Evolutionary conservation across 192 early-diverging fungal species (phyloP).

Genomic region (Mortierella alpina): DNA sequence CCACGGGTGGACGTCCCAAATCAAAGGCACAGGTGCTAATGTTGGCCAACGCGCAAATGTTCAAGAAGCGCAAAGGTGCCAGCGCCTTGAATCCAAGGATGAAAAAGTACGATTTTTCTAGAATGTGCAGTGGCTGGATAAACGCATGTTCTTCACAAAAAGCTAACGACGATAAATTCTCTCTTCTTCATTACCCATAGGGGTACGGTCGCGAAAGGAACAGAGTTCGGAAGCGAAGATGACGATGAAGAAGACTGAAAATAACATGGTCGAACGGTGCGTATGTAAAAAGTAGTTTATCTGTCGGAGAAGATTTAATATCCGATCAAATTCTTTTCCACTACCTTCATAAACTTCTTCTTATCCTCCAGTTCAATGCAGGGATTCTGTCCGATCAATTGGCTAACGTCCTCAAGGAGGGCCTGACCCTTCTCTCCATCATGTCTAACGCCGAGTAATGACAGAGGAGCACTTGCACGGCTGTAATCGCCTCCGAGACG

Average conservation of each 20-base stretch:
- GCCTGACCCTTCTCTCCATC: slow-evolving; percentile 8
- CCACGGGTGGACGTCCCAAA: slow-evolving; percentile 33
- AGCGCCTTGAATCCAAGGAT: slow-evolving; percentile 37
- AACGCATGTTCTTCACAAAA: neutral
- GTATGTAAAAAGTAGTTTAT: no score
- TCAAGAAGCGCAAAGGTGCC: slow-evolving; percentile 46
- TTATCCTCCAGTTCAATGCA: slow-evolving; percentile 53
- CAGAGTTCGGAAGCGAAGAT: slow-evolving; percentile 45
- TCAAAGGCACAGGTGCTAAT: slow-evolving; percentile 38
- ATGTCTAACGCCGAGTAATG: slow-evolving; percentile 16
- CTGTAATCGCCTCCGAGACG: slow-evolving; percentile 50
- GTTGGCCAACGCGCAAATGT: slow-evolving; percentile 31
- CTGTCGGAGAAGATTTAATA: slow-evolving; percentile 11
- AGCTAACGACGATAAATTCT: neutral
- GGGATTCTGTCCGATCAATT: slow-evolving; percentile 38
- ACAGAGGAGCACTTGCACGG: slow-evolving; percentile 21
- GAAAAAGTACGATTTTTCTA: slow-evolving; percentile 34
- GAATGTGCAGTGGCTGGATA: neutral
- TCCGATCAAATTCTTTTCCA: slow-evolving; percentile 25
- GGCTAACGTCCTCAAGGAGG: slow-evolving; percentile 16
- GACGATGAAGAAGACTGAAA: slow-evolving; percentile 28
- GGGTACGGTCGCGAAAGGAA: slow-evolving; percentile 32
- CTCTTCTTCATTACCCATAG: neutral
- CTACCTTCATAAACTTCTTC: slow-evolving; percentile 42
- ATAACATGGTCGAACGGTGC: neutral